phyloP scores from a whole-genome alignment of 2,329 filamentous ascomycete species.

The Clonostachys chloroleuca region DNA sequence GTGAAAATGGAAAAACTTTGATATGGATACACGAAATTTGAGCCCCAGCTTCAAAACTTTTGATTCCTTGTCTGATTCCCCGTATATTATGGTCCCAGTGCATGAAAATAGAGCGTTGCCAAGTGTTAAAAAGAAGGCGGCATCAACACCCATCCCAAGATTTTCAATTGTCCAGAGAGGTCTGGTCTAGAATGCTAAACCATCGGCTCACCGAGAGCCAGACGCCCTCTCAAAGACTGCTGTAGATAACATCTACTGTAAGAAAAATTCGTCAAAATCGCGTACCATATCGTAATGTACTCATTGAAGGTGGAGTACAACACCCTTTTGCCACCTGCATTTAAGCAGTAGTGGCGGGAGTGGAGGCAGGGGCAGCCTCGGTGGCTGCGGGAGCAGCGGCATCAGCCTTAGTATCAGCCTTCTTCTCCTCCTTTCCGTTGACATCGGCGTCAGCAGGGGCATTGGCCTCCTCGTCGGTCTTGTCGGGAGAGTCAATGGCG shows the following conservation, averaged over 20 bases:
- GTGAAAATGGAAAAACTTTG: too few species aligned
- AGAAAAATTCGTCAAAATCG: conserved; percentile 30
- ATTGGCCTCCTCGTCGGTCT: conserved; percentile 82
- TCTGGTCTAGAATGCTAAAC: conserved; percentile 8
- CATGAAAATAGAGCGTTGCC: too few species aligned
- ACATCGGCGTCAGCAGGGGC: conserved; percentile 35
- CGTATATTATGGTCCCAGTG: not conserved
- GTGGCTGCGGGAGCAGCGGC: conserved; percentile 13
- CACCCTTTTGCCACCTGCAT: too few species aligned
- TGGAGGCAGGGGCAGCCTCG: not conserved
- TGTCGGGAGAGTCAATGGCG: conserved; percentile 98
- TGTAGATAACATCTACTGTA: conserved; percentile 25
- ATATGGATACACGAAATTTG: too few species aligned
- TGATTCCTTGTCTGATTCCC: conserved; percentile 2
- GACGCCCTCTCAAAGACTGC: too few species aligned
- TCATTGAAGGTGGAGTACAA: conserved; percentile 14
- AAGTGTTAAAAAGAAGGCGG: conserved; percentile 5
- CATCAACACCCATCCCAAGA: not conserved
- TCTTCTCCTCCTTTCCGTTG: conserved; percentile 28
- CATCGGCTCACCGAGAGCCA: too few species aligned
- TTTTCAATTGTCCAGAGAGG: conserved; percentile 11
- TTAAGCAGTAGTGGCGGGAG: conserved; percentile 1
- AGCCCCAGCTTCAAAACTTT: not conserved
- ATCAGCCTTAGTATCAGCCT: conserved; percentile 9
- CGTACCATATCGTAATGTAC: conserved; percentile 31